Base-by-base conservation (phyloP, 2,329 filamentous ascomycete genomes). In the Xylariales sp. region DNA sequence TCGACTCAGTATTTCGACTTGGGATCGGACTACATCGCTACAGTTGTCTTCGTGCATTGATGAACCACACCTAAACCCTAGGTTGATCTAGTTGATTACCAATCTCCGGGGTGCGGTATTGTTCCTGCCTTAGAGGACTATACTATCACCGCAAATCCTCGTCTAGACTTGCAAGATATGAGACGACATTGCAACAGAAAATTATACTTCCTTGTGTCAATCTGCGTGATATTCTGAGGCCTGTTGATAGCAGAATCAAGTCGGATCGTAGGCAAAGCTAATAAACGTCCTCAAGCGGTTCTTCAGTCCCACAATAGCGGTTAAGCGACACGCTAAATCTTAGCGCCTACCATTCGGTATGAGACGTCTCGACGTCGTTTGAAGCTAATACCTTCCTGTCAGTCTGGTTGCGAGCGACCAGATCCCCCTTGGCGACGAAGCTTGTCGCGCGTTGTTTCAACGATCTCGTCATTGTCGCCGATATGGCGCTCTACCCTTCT, bases 331-430 rank as follows among this genome's bases (percentile, higher is more conserved):
- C n/a, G n/a, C n/a, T n/a, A n/a, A n/a, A n/a, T n/a, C n/a, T 38
- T 38, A 38, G 35, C 35, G 35, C 35, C 36, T 27, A 24, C 36
- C 11, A 29, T 24, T 24, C 20, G 24, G 36, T 25, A 15, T 40
- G 38, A 40, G 38, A 40, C 38, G 38, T 40, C 31, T 40, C 38
- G 38, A 24, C 20, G 21, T n/a, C 28, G 38, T 40, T 40, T 40
- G 38, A 33, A 32, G 38, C 38, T 34, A 40, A 24, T 19, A 14
- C 19, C 18, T 24, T 34, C 15, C 20, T 25, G 20, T 32, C 21
- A 5, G 7, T 18, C 9, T 12, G 10, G 15, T 8, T 12, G 10
- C 29, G 15, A 8, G 29, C 10, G 29, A 32, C 15, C 29, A 11
- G 9, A 8, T 14, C 29, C 29, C 29, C 29, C 29, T 14, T 7